Base-by-base conservation (phyloP, 1,139 yeast species). In the Candida anutae region DNA sequence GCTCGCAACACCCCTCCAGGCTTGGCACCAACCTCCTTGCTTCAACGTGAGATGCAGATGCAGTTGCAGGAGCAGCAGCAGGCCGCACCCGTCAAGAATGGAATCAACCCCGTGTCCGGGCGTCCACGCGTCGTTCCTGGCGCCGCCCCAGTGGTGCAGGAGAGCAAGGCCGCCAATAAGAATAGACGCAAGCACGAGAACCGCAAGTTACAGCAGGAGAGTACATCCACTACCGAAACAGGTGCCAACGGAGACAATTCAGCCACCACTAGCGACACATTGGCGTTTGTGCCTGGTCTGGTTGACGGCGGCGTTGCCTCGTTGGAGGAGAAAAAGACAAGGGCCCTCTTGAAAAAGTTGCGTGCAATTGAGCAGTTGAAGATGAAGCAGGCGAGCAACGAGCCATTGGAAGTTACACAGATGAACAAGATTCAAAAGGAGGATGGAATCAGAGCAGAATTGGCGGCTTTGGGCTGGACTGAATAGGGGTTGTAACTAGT, bases 291-390 rank as follows among this genome's bases (percentile, higher is more conserved):
- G 16, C 46, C 45, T 9, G 57, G 58, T 9, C 36, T 56, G 28
- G 75, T 75, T 21, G 62, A 69, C 35, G 83, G 82, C 22, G 82
- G 83, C 29, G 74, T 72, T 24, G 63, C 69, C 28, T 69, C 82
- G 8, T 58, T 78, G 45, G 96, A 88, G 56, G 97, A 90, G 44
- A 90, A 88, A 67, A 87, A 87, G 58, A 79, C 85, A 40, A 74
- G 98, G 51, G 78, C 94, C 15, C 69, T 90, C 49, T 69, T 88
- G 54, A 90, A 90, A 63, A 93, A 93, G 58, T 69, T 90, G 40
- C 74, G 97, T 48, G 97, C 98, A 10, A 90, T 90, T 42, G 95
- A 88, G 53, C 77, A 77, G 28, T 71, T 93, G 46, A 88, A 88
- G 55, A 74, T 74, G 68, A 82, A 88, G 50, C 90, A 83, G 57